A percentile compares a stretch with the other conserved stretches of the same genome.
phyloP scores from a whole-genome alignment of 331 rosid species.

The Malus hybrid region DNA sequence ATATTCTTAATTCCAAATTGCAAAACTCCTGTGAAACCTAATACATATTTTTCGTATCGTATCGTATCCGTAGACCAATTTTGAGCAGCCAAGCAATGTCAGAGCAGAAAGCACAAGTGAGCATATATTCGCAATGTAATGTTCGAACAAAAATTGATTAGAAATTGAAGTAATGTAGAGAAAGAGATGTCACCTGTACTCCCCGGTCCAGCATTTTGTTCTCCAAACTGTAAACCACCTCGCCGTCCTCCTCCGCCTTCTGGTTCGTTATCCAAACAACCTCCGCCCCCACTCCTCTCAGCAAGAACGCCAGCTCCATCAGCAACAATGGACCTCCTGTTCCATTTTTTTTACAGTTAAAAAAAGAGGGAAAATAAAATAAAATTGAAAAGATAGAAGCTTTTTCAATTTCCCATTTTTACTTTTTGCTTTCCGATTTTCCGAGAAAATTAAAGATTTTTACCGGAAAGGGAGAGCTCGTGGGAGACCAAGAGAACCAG shows the following conservation, averaged over 20 bases:
- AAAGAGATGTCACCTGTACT: constrained; percentile 48
- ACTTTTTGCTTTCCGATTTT: not conserved
- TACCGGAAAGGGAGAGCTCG: constrained; percentile 36
- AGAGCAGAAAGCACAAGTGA: not conserved
- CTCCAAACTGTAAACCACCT: constrained; percentile 63
- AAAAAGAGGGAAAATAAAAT: not conserved
- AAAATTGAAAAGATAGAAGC: not conserved
- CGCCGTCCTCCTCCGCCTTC: constrained; percentile 46
- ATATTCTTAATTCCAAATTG: not conserved
- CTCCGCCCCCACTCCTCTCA: constrained; percentile 72
- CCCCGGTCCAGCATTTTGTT: constrained; percentile 78
- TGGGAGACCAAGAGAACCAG: constrained; percentile 30
- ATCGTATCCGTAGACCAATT: not conserved
- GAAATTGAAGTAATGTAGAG: not conserved
- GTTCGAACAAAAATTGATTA: not conserved
- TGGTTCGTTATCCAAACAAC: constrained; percentile 80
- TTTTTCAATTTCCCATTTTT: not conserved
- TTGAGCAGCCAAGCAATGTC: not conserved
- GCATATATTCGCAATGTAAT: not conserved
- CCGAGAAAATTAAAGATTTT: not conserved
- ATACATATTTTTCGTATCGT: not conserved
- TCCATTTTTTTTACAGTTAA: not conserved
- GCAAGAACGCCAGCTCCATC: constrained; percentile 81
- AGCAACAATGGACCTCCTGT: constrained; percentile 79
- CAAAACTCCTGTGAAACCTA: not conserved